These are phyloP conservation scores for Fomitopsis serialis DNA, from an alignment of 768 basidiomycete genomes.

Conservation along the genomic window DNA sequence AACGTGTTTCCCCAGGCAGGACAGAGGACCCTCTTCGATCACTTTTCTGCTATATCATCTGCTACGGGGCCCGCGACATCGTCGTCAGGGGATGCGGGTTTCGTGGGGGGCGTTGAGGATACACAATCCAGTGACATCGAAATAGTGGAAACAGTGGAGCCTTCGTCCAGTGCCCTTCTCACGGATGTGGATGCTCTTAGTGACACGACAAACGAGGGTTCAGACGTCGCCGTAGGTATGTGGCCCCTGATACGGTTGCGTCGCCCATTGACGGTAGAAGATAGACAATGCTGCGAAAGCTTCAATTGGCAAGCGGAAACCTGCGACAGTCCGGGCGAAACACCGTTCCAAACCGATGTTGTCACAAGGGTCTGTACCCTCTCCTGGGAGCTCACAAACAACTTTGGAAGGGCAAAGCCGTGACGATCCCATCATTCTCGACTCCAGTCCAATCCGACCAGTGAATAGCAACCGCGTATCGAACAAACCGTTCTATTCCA, in stretches of 20 bases:
- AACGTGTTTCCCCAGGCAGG: background rate
- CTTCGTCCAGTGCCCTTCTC: background rate
- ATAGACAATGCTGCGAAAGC: too few species aligned
- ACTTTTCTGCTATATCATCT: background rate
- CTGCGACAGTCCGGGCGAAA: background rate
- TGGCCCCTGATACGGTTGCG: too few species aligned
- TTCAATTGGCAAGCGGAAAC: background rate
- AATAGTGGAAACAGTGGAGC: background rate
- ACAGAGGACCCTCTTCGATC: conserved; percentile 4
- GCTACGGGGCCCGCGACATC: background rate
- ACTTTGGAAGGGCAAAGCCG: conserved; percentile 21
- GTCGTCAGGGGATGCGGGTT: too few species aligned
- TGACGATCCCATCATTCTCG: conserved; percentile 40
- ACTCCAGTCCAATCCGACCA: conserved; percentile 33
- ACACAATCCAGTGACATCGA: background rate
- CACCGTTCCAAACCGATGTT: background rate
- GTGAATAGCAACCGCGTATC: conserved; percentile 4
- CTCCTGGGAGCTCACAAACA: background rate
- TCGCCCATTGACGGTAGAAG: too few species aligned
- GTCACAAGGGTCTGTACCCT: too few species aligned
- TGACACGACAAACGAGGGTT: too few species aligned
- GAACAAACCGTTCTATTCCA: conserved; percentile 34
- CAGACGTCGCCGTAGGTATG: too few species aligned
- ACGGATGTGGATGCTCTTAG: conserved; percentile 1
- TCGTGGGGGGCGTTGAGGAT: background rate